These are phyloP conservation scores for Calonectria hongkongensis DNA, from an alignment of 2,329 filamentous ascomycete genomes.

Conservation along the genomic window DNA sequence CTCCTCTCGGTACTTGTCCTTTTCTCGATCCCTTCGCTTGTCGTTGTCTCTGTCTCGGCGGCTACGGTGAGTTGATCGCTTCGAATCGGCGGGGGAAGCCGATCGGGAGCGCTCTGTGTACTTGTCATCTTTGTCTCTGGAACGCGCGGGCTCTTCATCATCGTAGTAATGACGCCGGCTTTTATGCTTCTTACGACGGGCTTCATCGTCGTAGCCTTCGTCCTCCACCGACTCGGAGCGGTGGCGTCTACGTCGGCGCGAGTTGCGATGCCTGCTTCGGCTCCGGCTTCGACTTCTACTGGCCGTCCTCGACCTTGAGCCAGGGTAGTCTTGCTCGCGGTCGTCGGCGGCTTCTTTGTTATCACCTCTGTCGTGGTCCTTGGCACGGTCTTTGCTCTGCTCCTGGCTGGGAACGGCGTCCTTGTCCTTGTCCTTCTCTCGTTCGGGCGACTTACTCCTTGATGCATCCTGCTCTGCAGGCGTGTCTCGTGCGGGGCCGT, in stretches of 20 bases:
- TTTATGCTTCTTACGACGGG: slow-evolving; percentile 71
- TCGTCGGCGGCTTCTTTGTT: slow-evolving; percentile 50
- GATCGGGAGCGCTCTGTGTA: slow-evolving; percentile 77
- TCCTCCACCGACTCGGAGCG: slow-evolving; percentile 73
- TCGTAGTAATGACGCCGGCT: slow-evolving; percentile 65
- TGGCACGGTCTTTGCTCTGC: slow-evolving; percentile 59
- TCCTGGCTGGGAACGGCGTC: slow-evolving; percentile 59
- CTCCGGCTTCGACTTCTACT: slow-evolving; percentile 61
- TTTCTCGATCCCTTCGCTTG: slow-evolving; percentile 65
- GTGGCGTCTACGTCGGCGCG: slow-evolving; percentile 71
- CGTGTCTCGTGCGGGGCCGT: slow-evolving; percentile 44
- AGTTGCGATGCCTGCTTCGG: slow-evolving; percentile 67
- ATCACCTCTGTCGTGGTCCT: slow-evolving; percentile 53
- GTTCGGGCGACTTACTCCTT: slow-evolving; percentile 69
- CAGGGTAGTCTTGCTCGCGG: slow-evolving; percentile 55
- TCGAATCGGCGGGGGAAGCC: slow-evolving; percentile 76
- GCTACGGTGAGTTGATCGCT: slow-evolving; percentile 75
- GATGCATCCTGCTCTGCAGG: slow-evolving; percentile 58
- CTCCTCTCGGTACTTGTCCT: slow-evolving; percentile 66
- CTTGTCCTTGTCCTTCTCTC: slow-evolving; percentile 61
- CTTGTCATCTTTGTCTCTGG: slow-evolving; percentile 63
- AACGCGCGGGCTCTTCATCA: slow-evolving; percentile 66
- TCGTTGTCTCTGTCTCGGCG: slow-evolving; percentile 74
- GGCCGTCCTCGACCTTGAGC: slow-evolving; percentile 55
- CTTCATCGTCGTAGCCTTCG: slow-evolving; percentile 66